Base-by-base conservation (phyloP, 371 early-diverging fungal species). In the Mortierella sp. region DNA sequence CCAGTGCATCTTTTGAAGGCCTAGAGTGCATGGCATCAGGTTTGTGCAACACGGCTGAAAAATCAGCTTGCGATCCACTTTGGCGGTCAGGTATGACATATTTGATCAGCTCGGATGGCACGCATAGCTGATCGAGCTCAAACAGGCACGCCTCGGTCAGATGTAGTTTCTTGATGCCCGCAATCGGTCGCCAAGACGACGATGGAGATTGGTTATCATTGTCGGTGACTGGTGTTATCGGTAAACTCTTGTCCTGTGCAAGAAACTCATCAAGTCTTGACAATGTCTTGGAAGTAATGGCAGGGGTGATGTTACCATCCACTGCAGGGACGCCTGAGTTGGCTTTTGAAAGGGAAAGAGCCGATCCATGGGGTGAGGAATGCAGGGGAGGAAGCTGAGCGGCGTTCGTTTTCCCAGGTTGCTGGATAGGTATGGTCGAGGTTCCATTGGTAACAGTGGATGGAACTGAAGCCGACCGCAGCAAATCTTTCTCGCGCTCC, bases 51-150 rank as follows among this genome's bases (percentile, higher is more conserved):
- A 26, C 28, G 5, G 20, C 22, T 24, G 45, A 9, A 3, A 28
- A 11, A 9, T 57, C 70, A 20, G 26, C 6, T 37, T 49, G 60
- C 3, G 51, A 8, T 40, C 6, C 45, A 12, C 20, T 54, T 11
- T 52, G 63, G 12, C 30, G 60, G 26, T 61, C 49, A 5, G 77
- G 72, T 12, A 72, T 35, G 3, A 52, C 24, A 64, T 79, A 79
- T 1, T 30, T 20, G 26, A 75, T 49, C 30, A 80, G 30, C 2
- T 66, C 54, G 0, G 81, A 65, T 1, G 81, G 81, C 8, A 68
- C 14, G 30, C 81, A 80, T n/a, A 80, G 67, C 5, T 69, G 75
- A 47, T 64, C 66, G 24, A 69, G 12, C 0, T 75, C 81, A 35
- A 72, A 61, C 14, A 72, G n/a, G 20, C 57, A 75, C 0, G 51